A percentile compares a stretch with the other conserved stretches of the same genome.
Evolutionary conservation across 2,329 filamentous ascomycete species (phyloP).

Genomic region (Colletotrichum abscissum): DNA sequence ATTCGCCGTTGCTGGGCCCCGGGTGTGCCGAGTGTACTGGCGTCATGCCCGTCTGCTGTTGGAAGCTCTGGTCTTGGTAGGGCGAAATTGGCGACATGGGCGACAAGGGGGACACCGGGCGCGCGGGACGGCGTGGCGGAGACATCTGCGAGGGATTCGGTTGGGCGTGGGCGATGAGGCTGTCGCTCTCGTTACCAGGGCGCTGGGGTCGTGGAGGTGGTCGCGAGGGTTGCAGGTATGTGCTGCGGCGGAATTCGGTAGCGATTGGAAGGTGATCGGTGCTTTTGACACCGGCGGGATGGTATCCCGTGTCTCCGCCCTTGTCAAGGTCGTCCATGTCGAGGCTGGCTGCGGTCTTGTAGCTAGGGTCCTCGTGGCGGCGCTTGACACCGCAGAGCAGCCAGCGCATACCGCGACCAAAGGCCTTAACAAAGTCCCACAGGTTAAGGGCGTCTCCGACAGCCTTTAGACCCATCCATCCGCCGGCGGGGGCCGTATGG

Average conservation of each 20-base stretch:
- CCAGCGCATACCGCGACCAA: slow-evolving; percentile 83
- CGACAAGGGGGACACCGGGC: slow-evolving; percentile 21
- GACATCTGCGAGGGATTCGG: slow-evolving; percentile 36
- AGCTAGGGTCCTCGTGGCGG: slow-evolving; percentile 65
- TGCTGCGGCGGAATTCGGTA: slow-evolving; percentile 50
- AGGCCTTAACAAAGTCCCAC: slow-evolving; percentile 85
- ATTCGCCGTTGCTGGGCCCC: slow-evolving; percentile 9
- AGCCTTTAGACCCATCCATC: slow-evolving; percentile 72
- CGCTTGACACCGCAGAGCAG: slow-evolving; percentile 78
- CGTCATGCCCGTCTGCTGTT: slow-evolving; percentile 6
- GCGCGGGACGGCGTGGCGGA: slow-evolving; percentile 17
- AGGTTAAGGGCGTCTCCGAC: slow-evolving; percentile 80
- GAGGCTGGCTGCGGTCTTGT: slow-evolving; percentile 51
- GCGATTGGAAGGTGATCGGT: slow-evolving; percentile 54
- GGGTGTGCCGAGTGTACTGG: slow-evolving; percentile 3
- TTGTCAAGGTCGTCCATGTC: slow-evolving; percentile 53
- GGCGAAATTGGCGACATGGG: slow-evolving; percentile 21
- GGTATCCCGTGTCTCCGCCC: slow-evolving; percentile 39
- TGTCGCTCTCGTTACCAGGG: slow-evolving; percentile 52
- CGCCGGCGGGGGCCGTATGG: slow-evolving; percentile 67
- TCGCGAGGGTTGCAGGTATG: slow-evolving; percentile 37
- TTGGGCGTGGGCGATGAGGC: slow-evolving; percentile 54
- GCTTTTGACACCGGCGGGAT: slow-evolving; percentile 43
- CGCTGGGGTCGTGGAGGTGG: slow-evolving; percentile 34
- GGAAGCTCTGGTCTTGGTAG: slow-evolving; percentile 23